Conservation (phyloP, 306 rosid genomes). For the Cucurbita pepo region DNA sequence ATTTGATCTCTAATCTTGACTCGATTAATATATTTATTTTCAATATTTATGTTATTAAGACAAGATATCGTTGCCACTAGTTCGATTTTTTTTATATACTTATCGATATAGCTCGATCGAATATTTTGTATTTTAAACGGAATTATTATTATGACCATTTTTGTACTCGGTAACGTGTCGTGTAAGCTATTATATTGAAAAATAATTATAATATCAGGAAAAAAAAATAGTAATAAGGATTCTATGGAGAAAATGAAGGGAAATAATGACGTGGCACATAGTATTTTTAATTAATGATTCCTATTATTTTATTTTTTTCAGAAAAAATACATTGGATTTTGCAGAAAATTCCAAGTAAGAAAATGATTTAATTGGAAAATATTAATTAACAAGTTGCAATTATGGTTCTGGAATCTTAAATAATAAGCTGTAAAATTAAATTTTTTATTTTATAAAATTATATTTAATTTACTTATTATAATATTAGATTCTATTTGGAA, state of each 20-base stretch:
- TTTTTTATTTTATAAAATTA: background rate
- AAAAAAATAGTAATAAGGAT: background rate
- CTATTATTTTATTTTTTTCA: background rate
- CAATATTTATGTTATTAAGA: background rate
- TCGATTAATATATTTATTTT: background rate
- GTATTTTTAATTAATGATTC: background rate
- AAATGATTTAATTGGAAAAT: background rate
- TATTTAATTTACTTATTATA: background rate
- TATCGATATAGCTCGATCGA: background rate
- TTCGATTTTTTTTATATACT: background rate
- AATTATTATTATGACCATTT: background rate
- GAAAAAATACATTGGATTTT: background rate
- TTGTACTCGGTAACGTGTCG: background rate
- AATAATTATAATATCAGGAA: no score
- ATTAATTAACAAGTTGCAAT: constrained; percentile 16
- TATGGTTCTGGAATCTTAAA: constrained; percentile 18
- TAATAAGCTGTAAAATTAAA: background rate
- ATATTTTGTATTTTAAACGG: background rate
- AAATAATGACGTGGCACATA: constrained; percentile 2
- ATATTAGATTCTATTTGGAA: constrained; percentile 8
- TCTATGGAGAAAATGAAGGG: background rate
- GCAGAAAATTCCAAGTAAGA: background rate
- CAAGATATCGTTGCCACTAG: background rate
- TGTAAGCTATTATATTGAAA: background rate
- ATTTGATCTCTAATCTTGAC: no score